Evolutionary conservation across 2,329 filamentous ascomycete genomes (phyloP).

Genomic region (Fusarium sp.): DNA sequence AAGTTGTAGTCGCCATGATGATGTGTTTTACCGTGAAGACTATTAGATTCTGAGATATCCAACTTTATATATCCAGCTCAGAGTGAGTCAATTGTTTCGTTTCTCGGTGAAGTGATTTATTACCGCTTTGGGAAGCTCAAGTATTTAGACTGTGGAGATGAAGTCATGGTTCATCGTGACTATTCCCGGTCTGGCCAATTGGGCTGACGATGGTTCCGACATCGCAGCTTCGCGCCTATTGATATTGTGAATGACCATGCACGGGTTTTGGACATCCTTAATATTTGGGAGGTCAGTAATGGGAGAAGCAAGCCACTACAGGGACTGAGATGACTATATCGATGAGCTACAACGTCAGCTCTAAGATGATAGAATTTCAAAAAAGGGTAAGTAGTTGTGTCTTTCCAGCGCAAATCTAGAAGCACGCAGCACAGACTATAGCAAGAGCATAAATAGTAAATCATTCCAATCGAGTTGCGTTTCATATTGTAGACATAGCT

Average conservation of each 20-base stretch:
- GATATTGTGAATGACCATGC: not conserved
- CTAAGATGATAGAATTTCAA: not conserved
- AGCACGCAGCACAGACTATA: not conserved
- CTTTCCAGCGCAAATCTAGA: not conserved
- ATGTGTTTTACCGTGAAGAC: not conserved
- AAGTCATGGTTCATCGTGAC: slow-evolving; percentile 27
- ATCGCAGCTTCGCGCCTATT: slow-evolving; percentile 28
- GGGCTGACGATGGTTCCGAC: slow-evolving; percentile 31
- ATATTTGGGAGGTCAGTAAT: too few relatives aligned
- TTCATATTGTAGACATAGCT: not conserved
- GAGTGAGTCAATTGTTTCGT: slow-evolving; percentile 12
- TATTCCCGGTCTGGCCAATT: slow-evolving; percentile 34
- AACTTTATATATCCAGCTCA: not conserved
- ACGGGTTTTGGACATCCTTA: not conserved
- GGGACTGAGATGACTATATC: not conserved
- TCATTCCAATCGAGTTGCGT: not conserved
- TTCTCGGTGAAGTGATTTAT: slow-evolving; percentile 32
- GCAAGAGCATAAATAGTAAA: too few relatives aligned
- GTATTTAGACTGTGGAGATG: slow-evolving; percentile 20
- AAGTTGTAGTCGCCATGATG: slow-evolving; percentile 27
- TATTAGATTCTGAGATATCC: not conserved
- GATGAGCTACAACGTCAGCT: not conserved
- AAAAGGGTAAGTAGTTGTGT: not conserved
- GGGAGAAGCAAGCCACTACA: not conserved
- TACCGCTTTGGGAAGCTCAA: slow-evolving; percentile 22